Evolutionary conservation across 345 rosid species (phyloP).

Genomic region (Fremontodendron californicum): DNA sequence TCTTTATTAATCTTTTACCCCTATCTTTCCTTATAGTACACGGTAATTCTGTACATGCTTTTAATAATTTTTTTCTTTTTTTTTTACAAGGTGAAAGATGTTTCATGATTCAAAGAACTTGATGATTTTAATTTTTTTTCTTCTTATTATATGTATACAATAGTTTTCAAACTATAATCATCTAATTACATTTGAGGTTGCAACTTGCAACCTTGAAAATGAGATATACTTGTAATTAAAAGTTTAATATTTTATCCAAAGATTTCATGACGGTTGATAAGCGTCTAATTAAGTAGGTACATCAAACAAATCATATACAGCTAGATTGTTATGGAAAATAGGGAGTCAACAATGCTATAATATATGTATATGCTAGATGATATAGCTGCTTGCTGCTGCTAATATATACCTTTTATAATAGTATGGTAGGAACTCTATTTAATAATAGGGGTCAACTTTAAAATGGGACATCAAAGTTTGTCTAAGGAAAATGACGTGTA

Average conservation of each 20-base stretch:
- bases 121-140: not conserved
- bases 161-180: not conserved
- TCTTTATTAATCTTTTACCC: not conserved
- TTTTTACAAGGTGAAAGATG: not conserved
- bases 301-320: not conserved
- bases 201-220: no score
- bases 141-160: no score
- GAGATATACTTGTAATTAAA: no score
- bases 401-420: not conserved
- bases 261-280: no score
- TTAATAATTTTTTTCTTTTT: no score
- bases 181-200: no score
- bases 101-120: not conserved
- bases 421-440: not conserved
- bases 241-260: no score
- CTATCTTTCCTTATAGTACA: not conserved
- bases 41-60: not conserved
- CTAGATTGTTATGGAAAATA: not conserved
- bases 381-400: not conserved
- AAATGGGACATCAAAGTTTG: constrained; percentile 2
- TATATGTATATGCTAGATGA: not conserved
- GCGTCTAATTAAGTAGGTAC: no score
- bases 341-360: not conserved
- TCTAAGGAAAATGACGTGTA: constrained; percentile 13
- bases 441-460: constrained; percentile 20